Evolutionary conservation across 805 yeast species (phyloP), one percentile per base, ranked within the genome.

Genomic region (Cyberlindnera subsufficiens): DNA sequence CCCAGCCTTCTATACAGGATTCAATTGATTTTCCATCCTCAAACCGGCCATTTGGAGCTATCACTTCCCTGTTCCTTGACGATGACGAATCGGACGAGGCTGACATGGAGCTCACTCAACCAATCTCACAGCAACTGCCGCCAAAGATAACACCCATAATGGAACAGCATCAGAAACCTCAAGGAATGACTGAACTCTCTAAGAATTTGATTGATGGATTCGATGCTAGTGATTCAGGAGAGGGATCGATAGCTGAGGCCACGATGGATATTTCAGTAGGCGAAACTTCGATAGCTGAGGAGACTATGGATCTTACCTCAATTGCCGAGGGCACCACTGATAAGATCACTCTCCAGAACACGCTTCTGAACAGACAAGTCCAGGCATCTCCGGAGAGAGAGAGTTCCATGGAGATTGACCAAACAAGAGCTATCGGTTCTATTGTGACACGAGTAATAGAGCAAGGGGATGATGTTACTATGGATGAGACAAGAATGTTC

Each of bases 91-190:
- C 50, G 3, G 51, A 48, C 13, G 57, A 51, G 13, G 37, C 44
- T 10, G 56, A 53, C 16, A 57, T 55, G 61, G 58, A 55, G 7
- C 44, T 55, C 4, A 57, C 59, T 5, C 54, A 51, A 35, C 51
- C 56, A 5, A 37, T 48, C 16, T n/a, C 43, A 3, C 47, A 31
- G 22, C 25, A 39, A 33, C 9, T 38, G 3, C 29, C 35, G 16
- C 19, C 14, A 8, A 33, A 31, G 13, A 38, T 10, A n/a, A 19
- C 8, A 15, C 3, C 19, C 16, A n/a, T 15, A 2, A 16, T 14
- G 16, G 8, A 30, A 5, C 17, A 30, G 16, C 17, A 30, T 3
- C 32, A 8, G 2, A 11, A 8, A 3, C 27, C 9, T 22, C 7
- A 22, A 11, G 27, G 4, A 22, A 11, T 6, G 7, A 9, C 13